A percentile compares a stretch with the other conserved stretches of the same genome.
These are phyloP conservation scores for Tulasnella sp. DNA, from an alignment of 768 basidiomycete species.

Conservation along the genomic window DNA sequence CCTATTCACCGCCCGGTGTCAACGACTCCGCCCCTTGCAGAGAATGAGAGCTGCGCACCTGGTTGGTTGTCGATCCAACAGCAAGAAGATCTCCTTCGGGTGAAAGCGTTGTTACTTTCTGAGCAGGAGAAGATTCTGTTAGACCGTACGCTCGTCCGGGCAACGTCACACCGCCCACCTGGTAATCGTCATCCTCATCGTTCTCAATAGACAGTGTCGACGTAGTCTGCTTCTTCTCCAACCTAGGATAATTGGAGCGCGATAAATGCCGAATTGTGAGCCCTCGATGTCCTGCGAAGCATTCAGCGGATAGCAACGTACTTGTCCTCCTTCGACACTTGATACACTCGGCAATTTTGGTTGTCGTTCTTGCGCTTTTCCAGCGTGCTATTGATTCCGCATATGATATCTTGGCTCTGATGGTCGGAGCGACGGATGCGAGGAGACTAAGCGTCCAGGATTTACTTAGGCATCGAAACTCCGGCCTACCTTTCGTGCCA, in stretches of 20 bases:
- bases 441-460: background rate
- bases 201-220: slow-evolving; percentile 81
- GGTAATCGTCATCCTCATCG: slow-evolving; percentile 75
- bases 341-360: slow-evolving; percentile 80
- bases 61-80: slow-evolving; percentile 67
- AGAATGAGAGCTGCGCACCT: slow-evolving; percentile 51
- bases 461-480: background rate
- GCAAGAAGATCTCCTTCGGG: slow-evolving; percentile 66
- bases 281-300: background rate
- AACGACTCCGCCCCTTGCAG: slow-evolving; percentile 34
- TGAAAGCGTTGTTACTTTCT: slow-evolving; percentile 91
- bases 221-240: slow-evolving; percentile 56
- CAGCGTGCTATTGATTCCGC: slow-evolving; percentile 82
- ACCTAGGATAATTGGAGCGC: slow-evolving; percentile 47
- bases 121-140: slow-evolving; percentile 35
- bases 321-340: slow-evolving; percentile 58
- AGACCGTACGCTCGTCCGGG: slow-evolving; percentile 6
- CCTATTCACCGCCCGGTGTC: slow-evolving; percentile 45
- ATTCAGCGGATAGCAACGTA: slow-evolving; percentile 45
- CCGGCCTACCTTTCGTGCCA: slow-evolving; percentile 57
- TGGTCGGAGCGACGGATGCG: slow-evolving; percentile 29
- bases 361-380: slow-evolving; percentile 71
- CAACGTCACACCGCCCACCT: slow-evolving; percentile 54
- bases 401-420: slow-evolving; percentile 57
- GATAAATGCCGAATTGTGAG: slow-evolving; percentile 4